Base-by-base conservation (phyloP, 2,329 filamentous ascomycete species). In the Aspergillus quadricinctus region DNA sequence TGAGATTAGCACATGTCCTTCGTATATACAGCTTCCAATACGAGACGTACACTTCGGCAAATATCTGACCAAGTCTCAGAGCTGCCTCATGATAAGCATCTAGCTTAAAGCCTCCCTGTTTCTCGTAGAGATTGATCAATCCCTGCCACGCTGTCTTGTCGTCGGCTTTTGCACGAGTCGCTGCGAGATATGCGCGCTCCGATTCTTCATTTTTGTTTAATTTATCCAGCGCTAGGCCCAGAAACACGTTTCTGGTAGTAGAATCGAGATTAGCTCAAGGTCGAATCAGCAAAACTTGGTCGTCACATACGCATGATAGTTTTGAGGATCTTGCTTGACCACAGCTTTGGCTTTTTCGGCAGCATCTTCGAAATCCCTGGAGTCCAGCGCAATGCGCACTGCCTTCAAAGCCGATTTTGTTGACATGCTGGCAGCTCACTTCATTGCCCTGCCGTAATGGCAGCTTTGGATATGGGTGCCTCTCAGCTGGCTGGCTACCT, bases 141-240 rank as follows among this genome's bases (percentile, higher is more conserved):
- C 94, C 94, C 70, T 96, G 89, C 91, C 90, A 97, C 62, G 89
- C 89, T 66, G 93, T 89, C n/a, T 85, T 78, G 64, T 97, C 92
- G 19, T 84, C 79, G 0, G 87, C 84, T 61, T 90, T 92, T 59
- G 90, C 78, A 21, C 80, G 79, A 5, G 88, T 84, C 1, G 93
- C 94, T 31, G 83, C 80, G 43, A 82, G 79, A 72, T 97, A 97
- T 1, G 87, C 84, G 35, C 81, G 83, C 64, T 94, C 92, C 0
- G 94, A 87, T 43, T 90, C 88, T 6, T 88, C 85, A 7, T 82
- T 75, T 58, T 86, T 83, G 58, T 85, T 84, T 59, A 88, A 83
- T 71, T 92, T 94, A 72, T 96, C 91, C 48, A 88, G 79, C 1
- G 90, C 89, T 71, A 95, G 90, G 1, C 90, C 94, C 19, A 96